Conservation (phyloP, 495 filamentous ascomycete species). For the Xylaria telfairii region DNA sequence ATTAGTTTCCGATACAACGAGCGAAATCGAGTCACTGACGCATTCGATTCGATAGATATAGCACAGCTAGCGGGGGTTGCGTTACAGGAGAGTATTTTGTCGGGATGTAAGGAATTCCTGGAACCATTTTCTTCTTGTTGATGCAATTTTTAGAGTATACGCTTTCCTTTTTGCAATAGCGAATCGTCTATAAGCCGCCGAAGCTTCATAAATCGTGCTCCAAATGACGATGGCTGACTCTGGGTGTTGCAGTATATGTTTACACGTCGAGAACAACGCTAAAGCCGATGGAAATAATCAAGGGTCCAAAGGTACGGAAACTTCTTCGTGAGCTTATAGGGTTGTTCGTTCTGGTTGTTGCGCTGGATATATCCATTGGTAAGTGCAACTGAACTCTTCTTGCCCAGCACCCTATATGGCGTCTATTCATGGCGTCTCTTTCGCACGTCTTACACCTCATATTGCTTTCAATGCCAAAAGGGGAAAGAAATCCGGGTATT, state of each 20-base stretch:
- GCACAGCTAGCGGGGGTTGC: constrained; percentile 63
- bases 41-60: constrained; percentile 63
- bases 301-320: constrained; percentile 12
- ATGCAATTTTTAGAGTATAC: too few species aligned
- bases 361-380: constrained; percentile 43
- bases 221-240: too few species aligned
- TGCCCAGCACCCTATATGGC: background rate
- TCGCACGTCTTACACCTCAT: background rate
- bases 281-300: constrained; percentile 42
- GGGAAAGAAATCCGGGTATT: constrained; percentile 31
- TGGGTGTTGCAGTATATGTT: too few species aligned
- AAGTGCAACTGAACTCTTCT: background rate
- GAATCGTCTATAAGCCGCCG: too few species aligned
- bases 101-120: too few species aligned
- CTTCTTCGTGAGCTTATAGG: constrained; percentile 50
- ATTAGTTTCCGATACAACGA: constrained; percentile 54
- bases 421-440: background rate
- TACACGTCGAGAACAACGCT: constrained; percentile 60
- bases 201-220: too few species aligned
- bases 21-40: constrained; percentile 40
- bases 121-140: too few species aligned
- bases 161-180: too few species aligned
- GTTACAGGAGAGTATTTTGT: constrained; percentile 63
- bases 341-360: constrained; percentile 57
- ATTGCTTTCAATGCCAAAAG: background rate